Evolutionary conservation across 305 asterid genomes (phyloP).

Genomic region (Ajuga reptans): DNA sequence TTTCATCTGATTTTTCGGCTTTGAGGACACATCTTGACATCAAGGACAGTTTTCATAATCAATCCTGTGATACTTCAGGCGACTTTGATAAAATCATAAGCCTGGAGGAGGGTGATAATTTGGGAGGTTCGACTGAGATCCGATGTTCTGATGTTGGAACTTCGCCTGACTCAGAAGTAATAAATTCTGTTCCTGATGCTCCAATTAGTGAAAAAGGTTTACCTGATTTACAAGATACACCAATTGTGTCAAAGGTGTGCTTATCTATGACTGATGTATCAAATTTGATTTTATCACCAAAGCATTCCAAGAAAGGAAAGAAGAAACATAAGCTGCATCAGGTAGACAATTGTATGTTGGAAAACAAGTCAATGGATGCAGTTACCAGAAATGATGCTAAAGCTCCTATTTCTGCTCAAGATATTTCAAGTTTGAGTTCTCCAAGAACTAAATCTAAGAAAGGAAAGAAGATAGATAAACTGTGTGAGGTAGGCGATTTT

Average conservation of each 20-base stretch:
- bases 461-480: constrained; percentile 40
- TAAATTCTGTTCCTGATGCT: constrained; percentile 51
- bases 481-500: constrained; percentile 19
- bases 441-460: constrained; percentile 31
- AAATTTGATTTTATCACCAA: constrained; percentile 16
- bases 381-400: constrained; percentile 29
- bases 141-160: constrained; percentile 64
- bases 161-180: constrained; percentile 92
- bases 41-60: constrained; percentile 21
- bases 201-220: constrained; percentile 35
- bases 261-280: constrained; percentile 20
- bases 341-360: constrained; percentile 21
- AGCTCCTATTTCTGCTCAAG: constrained; percentile 18
- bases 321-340: constrained; percentile 27
- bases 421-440: constrained; percentile 23
- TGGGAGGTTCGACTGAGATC: constrained; percentile 36
- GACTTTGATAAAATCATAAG: constrained; percentile 30
- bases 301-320: constrained; percentile 25
- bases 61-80: constrained; percentile 22
- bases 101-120: constrained; percentile 27
- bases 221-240: constrained; percentile 35
- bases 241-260: constrained; percentile 19
- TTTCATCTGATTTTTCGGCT: constrained; percentile 29
- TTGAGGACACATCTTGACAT: constrained; percentile 22
- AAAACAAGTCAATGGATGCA: constrained; percentile 24